Base-by-base conservation (phyloP, 83 land plant genomes). In the Larix sibirica region DNA sequence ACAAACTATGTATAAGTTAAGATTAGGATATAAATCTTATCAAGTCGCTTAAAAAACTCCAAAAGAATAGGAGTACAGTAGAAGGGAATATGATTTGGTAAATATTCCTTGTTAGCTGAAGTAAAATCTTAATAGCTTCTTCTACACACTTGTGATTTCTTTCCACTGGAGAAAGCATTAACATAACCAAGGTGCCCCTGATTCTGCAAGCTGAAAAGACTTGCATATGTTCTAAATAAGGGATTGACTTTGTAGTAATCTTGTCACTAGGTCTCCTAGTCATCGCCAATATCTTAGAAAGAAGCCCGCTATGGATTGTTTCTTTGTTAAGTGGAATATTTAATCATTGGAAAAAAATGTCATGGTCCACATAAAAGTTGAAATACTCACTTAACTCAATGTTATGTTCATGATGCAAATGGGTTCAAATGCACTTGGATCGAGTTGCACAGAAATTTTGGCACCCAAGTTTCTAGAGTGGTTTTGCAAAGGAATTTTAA, bases 41-140 rank as follows among this genome's bases (percentile, higher is more conserved):
- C 83, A 23, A 95, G 90, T 83, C 91, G 80, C 86, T 88, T 91
- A 82, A 93, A 97, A 83, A 97, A 94, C 36, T 92, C 92, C 69
- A 97, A 79, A 47, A 97, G 87, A 54, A 97, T 84, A 5, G 90
- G 88, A 8, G 89, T 90, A 61, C 89, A 91, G 6, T 87, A 81
- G 2, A 10, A 24, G 65, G 89, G 89, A 12, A 90, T 31, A 20
- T 78, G 71, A 36, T 84, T 76, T 0, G 90, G 91, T 44, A 91
- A 81, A 42, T 83, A 83, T 28, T 86, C 88, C 3, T 75, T 73
- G 78, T 81, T 56, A 6, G 88, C 58, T 28, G 81, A 62, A 13
- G 94, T 58, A 66, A 97, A 95, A 36, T 73, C 31, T 81, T 87
- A 79, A 97, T 95, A 8, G 88, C 83, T 10, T 82, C 91, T 67